phyloP scores from a whole-genome alignment of 371 early-diverging fungal genomes.

The Mortierella sp. region DNA sequence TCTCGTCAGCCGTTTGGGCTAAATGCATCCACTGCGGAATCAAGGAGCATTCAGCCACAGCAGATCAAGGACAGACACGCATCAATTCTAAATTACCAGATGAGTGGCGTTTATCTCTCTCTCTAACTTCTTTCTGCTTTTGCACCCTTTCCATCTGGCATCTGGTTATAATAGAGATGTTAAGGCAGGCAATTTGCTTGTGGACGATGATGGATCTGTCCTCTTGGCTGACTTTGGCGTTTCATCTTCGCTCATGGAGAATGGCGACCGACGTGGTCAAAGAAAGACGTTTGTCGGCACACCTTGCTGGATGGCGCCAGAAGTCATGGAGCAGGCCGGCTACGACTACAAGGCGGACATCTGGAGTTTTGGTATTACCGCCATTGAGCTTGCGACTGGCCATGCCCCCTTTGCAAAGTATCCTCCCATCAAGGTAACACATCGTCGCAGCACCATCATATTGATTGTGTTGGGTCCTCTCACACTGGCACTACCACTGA shows the following conservation, averaged over 20 bases:
- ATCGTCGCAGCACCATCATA: conserved; percentile 30
- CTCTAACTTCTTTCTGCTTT: neutral
- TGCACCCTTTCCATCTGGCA: conserved; percentile 27
- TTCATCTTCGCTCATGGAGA: conserved; percentile 78
- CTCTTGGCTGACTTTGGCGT: conserved; percentile 92
- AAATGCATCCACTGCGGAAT: conserved; percentile 3
- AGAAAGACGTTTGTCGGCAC: conserved; percentile 95
- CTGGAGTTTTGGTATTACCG: conserved; percentile 95
- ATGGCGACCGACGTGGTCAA: conserved; percentile 76
- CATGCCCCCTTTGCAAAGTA: conserved; percentile 94
- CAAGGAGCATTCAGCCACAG: neutral
- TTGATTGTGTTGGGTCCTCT: neutral
- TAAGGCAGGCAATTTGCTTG: conserved; percentile 90
- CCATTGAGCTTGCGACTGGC: conserved; percentile 90
- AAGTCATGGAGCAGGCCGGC: conserved; percentile 73
- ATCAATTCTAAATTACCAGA: conserved; percentile 3
- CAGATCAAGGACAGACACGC: neutral
- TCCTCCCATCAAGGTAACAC: conserved; percentile 86
- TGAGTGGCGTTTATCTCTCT: neutral
- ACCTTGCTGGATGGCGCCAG: conserved; percentile 96
- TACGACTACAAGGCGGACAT: conserved; percentile 95
- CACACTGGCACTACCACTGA: conserved; percentile 44
- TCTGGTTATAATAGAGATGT: conserved; percentile 73
- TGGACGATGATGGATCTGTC: conserved; percentile 88
- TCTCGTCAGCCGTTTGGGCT: neutral